phyloP scores from a whole-genome alignment of 2,329 filamentous ascomycete genomes.

The Alternaria gansuensis region DNA sequence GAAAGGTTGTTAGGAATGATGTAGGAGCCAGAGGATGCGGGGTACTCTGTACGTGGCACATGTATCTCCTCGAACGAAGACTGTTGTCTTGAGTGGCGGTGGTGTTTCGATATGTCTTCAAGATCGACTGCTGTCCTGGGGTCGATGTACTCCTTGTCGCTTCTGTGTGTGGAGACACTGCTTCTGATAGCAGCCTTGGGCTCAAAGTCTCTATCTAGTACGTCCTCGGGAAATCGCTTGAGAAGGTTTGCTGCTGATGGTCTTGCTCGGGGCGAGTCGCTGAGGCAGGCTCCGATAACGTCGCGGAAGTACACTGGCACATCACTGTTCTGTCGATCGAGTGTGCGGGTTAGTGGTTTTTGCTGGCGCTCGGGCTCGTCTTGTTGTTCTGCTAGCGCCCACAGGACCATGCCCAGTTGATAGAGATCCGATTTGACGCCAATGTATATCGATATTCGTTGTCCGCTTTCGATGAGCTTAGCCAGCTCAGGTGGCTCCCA shows the following conservation, averaged over 20 bases:
- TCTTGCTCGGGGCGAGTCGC: slow-evolving; percentile 74
- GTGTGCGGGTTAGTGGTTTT: slow-evolving; percentile 65
- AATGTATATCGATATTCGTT: slow-evolving; percentile 95
- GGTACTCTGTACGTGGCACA: slow-evolving; percentile 55
- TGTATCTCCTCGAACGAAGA: slow-evolving; percentile 47
- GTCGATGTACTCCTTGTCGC: slow-evolving; percentile 60
- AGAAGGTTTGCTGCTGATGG: slow-evolving; percentile 77
- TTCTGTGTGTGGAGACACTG: slow-evolving; percentile 54
- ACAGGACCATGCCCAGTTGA: slow-evolving; percentile 96
- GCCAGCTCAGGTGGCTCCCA: slow-evolving; percentile 97
- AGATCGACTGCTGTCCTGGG: slow-evolving; percentile 56
- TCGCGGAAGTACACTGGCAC: slow-evolving; percentile 82
- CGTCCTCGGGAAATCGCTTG: slow-evolving; percentile 41
- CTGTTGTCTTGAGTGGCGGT: slow-evolving; percentile 36
- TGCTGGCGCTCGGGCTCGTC: slow-evolving; percentile 87
- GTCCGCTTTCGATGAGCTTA: slow-evolving; percentile 83
- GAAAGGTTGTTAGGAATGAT: slow-evolving; percentile 44
- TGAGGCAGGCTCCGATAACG: slow-evolving; percentile 80
- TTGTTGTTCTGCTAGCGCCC: slow-evolving; percentile 85
- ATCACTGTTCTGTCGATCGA: slow-evolving; percentile 48
- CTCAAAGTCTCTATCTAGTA: slow-evolving; percentile 23
- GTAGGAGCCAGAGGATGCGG: slow-evolving; percentile 57
- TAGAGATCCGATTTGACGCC: slow-evolving; percentile 97
- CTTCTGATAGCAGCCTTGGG: slow-evolving; percentile 36
- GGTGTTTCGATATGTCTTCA: slow-evolving; percentile 54